Evolutionary conservation across 192 early-diverging fungal species (phyloP).

Genomic region (Coemansia sp.): DNA sequence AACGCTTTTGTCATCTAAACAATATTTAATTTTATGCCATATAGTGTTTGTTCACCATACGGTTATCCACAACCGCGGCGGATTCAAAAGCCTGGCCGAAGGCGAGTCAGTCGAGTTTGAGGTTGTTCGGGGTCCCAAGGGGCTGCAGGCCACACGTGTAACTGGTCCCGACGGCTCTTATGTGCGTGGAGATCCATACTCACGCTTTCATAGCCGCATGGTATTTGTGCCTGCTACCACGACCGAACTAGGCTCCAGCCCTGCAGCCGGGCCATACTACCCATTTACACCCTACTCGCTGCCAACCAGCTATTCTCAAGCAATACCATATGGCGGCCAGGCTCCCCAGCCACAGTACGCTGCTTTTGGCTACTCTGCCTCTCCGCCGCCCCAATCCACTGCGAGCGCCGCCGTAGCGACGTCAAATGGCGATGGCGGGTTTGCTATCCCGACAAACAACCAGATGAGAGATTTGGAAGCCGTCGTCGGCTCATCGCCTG

Average conservation of each 20-base stretch:
- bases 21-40: slow-evolving; percentile 3
- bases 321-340: slow-evolving; percentile 23
- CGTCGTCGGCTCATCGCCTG: slow-evolving; percentile 9
- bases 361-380: slow-evolving; percentile 13
- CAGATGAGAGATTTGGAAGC: slow-evolving; percentile 4
- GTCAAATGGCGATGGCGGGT: slow-evolving; percentile 6
- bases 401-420: neutral
- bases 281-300: slow-evolving; percentile 19
- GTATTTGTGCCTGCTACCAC: neutral
- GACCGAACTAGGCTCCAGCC: neutral
- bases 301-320: slow-evolving; percentile 21
- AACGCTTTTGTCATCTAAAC: slow-evolving; percentile 1
- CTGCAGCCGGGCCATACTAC: slow-evolving; percentile 8
- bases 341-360: slow-evolving; percentile 26
- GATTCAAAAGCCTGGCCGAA: slow-evolving; percentile 75
- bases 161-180: slow-evolving; percentile 68
- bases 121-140: slow-evolving; percentile 71
- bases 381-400: slow-evolving; percentile 7
- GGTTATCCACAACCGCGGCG: slow-evolving; percentile 71
- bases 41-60: slow-evolving; percentile 80
- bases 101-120: slow-evolving; percentile 70
- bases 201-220: slow-evolving; percentile 27
- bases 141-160: slow-evolving; percentile 78
- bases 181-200: slow-evolving; percentile 77
- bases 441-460: slow-evolving; percentile 10